Evolutionary conservation across 2,329 filamentous ascomycete genomes (phyloP).

Genomic region (Pseudopithomyces chartarum): DNA sequence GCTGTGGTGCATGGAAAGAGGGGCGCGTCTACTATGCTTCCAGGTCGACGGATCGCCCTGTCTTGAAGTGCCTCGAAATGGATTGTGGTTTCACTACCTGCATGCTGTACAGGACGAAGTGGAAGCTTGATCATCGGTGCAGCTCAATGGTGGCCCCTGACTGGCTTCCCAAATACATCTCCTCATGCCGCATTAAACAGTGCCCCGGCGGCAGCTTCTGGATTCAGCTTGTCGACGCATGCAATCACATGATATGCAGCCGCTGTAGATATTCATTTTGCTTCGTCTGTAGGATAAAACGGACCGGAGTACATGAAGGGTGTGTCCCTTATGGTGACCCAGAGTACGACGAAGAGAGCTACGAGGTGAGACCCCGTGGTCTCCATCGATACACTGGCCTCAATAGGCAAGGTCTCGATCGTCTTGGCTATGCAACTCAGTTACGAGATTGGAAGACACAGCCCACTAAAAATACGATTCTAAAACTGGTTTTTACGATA

Average conservation of each 20-base stretch:
- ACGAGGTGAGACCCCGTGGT: slow-evolving; percentile 4
- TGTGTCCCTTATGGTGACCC: slow-evolving; percentile 15
- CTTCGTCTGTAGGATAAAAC: slow-evolving; percentile 17
- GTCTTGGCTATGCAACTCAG: no score
- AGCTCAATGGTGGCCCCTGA: neutral
- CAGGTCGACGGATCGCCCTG: neutral
- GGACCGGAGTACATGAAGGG: neutral
- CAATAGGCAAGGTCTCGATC: slow-evolving; percentile 7
- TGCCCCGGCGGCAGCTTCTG: slow-evolving; percentile 16
- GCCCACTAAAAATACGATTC: no score
- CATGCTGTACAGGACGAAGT: slow-evolving; percentile 8
- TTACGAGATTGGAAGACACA: no score
- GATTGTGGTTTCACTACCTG: slow-evolving; percentile 9
- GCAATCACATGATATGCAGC: slow-evolving; percentile 20
- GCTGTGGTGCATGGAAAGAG: no score
- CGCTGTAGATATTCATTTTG: slow-evolving; percentile 16
- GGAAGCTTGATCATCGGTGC: slow-evolving; percentile 5
- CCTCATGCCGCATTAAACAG: slow-evolving; percentile 15
- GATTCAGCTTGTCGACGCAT: slow-evolving; percentile 20
- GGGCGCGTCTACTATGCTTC: no score
- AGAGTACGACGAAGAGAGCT: slow-evolving; percentile 17
- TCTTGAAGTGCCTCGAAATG: neutral
- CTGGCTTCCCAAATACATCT: slow-evolving; percentile 16
- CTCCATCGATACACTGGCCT: slow-evolving; percentile 13
- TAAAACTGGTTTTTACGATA: no score